A percentile compares a stretch with the other conserved stretches of the same genome.
Conservation (phyloP, 345 rosid species). For the Gynandropsis gynandra region DNA sequence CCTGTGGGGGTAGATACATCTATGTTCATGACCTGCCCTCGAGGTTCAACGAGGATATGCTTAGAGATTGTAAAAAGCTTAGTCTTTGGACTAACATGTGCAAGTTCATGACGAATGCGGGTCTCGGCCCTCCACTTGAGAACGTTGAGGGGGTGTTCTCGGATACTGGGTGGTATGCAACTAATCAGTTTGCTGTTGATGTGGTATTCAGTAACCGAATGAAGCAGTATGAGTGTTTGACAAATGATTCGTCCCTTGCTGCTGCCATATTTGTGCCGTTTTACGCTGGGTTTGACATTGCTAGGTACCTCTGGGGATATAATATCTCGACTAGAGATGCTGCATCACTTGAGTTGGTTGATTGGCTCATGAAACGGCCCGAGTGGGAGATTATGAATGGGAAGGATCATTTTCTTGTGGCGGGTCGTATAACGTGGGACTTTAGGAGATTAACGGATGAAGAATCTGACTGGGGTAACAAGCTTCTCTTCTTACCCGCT, state of each 20-base stretch:
- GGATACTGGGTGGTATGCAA: slow-evolving; percentile 73
- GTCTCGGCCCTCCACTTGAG: slow-evolving; percentile 78
- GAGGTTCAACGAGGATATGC: slow-evolving; percentile 80
- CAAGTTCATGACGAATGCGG: slow-evolving; percentile 68
- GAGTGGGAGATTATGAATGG: slow-evolving; percentile 87
- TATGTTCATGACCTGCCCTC: slow-evolving; percentile 73
- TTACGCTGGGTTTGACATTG: slow-evolving; percentile 82
- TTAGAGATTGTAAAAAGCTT: slow-evolving; percentile 68
- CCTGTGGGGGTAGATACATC: slow-evolving; percentile 77
- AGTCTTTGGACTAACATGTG: slow-evolving; percentile 95
- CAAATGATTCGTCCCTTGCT: slow-evolving; percentile 70
- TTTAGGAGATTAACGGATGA: slow-evolving; percentile 70
- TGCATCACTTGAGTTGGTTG: slow-evolving; percentile 73
- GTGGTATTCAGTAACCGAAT: slow-evolving; percentile 74
- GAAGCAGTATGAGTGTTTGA: slow-evolving; percentile 87
- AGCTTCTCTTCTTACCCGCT: slow-evolving; percentile 78
- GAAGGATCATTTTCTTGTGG: slow-evolving; percentile 85
- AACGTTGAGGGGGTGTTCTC: slow-evolving; percentile 77
- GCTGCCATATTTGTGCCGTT: slow-evolving; percentile 86
- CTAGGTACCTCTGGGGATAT: slow-evolving; percentile 82
- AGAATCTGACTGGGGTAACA: slow-evolving; percentile 82
- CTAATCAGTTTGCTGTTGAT: slow-evolving; percentile 84
- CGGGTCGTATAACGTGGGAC: slow-evolving; percentile 92
- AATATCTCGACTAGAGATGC: slow-evolving; percentile 67
- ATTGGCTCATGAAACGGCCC: slow-evolving; percentile 77